Base-by-base conservation (phyloP, 2,329 filamentous ascomycete genomes). In the Trichothecium roseum region DNA sequence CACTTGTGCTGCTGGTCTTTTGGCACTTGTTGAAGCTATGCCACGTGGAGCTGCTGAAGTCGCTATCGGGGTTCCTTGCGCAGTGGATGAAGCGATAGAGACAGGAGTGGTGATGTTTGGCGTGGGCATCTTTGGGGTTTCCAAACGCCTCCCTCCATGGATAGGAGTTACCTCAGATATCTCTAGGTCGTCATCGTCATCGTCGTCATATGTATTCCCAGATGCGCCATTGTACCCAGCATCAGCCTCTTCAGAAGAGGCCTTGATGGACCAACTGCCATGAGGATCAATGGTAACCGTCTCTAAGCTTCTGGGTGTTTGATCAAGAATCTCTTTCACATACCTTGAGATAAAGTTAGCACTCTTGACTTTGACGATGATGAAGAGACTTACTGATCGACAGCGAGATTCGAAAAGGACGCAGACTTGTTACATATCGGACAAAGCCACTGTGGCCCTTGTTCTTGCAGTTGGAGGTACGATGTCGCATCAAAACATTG, bases 361-460 rank as follows among this genome's bases (percentile, higher is more conserved):
- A 15, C 1, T n/a, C n/a, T 15, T 2, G 5, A 5, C 14, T 18
- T 50, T 36, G 50, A 41, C 20, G 20, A 30, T 28, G 39, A 18
- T 26, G 28, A 5, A 17, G 17, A 18, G 30, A 62, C 77, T 59
- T 67, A 91, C 75, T 91, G 83, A 47, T 98, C 91, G 20, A 96
- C 77, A 9, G 85, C 86, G 17, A 98, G 63, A 32, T 74, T 78
- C 34, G 89, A 82, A 55, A 85, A 98, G 0, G 79, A 76, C 2
- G 87, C 80, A 1, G 74, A 61, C 51, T 88, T 93, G 57, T 81
- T 89, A 64, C 91, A 98, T 16, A 95, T 81, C 1, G 91, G 91
- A 50, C 91, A 98, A n/a, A 78, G 69, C 91, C 91, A 98, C 14
- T 91, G 93, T 0, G 91, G 91, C 0, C 86, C 89, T 63, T 98